These are phyloP conservation scores for Yamadazyma trypodendri DNA, from an alignment of 1,139 yeast species.

Conservation along the genomic window DNA sequence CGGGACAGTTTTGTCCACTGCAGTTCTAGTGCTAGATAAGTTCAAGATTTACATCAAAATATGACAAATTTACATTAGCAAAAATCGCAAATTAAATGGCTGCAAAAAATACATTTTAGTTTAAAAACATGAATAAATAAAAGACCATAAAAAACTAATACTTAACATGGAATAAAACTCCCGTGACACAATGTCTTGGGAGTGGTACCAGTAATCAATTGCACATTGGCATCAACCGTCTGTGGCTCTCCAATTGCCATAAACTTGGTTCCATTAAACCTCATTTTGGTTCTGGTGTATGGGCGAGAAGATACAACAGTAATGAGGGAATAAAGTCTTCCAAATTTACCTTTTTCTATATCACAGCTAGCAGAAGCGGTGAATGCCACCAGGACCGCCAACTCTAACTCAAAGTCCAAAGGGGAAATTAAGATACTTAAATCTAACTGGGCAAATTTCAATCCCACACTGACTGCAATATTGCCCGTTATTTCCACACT, in stretches of 20 bases:
- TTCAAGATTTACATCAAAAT: conserved; percentile 39
- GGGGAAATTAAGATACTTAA: conserved; percentile 4
- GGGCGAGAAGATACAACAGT: conserved; percentile 6
- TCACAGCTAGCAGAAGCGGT: conserved; percentile 14
- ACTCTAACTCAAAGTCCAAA: conserved; percentile 6
- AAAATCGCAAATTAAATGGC: conserved; percentile 2
- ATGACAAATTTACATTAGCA: conserved; percentile 11
- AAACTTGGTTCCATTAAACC: conserved; percentile 4
- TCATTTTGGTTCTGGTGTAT: conserved; percentile 4
- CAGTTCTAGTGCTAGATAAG: conserved; percentile 32
- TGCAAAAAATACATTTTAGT: conserved; percentile 5
- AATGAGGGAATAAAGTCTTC: conserved; percentile 12
- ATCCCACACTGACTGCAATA: conserved; percentile 1
- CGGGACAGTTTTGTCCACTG: conserved; percentile 24
- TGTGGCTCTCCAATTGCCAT: not conserved
- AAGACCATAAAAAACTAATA: no score
- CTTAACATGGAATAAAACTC: conserved; percentile 7
- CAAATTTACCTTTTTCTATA: conserved; percentile 17
- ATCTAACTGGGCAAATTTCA: conserved; percentile 6
- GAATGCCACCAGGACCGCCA: conserved; percentile 4
- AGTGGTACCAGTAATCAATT: conserved; percentile 6
- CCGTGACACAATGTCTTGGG: conserved; percentile 8
- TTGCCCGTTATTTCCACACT: not conserved
- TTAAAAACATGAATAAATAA: no score
- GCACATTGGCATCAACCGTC: conserved; percentile 1